Conservation (phyloP, 208 protist genomes). For the Trypanosoma theileri region DNA sequence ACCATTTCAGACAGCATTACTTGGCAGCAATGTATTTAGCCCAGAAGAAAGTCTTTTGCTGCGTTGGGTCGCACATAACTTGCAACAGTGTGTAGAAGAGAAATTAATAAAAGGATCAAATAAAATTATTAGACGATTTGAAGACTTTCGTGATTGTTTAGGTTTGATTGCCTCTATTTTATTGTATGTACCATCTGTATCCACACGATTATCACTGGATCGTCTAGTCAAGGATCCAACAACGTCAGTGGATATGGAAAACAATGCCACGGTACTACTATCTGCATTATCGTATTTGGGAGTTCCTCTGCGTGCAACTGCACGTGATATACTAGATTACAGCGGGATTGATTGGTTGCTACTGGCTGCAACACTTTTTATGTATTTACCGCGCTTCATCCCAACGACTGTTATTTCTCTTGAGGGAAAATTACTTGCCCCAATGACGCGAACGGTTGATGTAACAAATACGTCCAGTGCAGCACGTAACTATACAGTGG, state of each 20-base stretch:
- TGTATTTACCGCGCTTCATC: slow-evolving; percentile 80
- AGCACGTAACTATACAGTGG: slow-evolving; percentile 71
- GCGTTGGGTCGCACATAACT: slow-evolving; percentile 67
- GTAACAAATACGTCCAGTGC: slow-evolving; percentile 69
- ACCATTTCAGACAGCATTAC: slow-evolving; percentile 31
- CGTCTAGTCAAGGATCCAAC: slow-evolving; percentile 36
- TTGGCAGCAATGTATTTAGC: slow-evolving; percentile 87
- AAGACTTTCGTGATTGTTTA: slow-evolving; percentile 70
- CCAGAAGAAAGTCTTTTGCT: slow-evolving; percentile 82
- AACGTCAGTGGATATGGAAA: slow-evolving; percentile 41
- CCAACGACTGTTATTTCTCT: slow-evolving; percentile 68
- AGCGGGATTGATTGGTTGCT: slow-evolving; percentile 67
- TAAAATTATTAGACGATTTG: slow-evolving; percentile 49
- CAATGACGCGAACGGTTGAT: slow-evolving; percentile 72
- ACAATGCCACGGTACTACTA: slow-evolving; percentile 59
- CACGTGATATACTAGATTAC: slow-evolving; percentile 55
- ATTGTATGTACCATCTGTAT: slow-evolving; percentile 64
- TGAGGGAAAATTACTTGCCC: slow-evolving; percentile 74
- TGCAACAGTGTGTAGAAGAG: slow-evolving; percentile 22
- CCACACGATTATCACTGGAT: slow-evolving; percentile 30
- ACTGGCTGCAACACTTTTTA: slow-evolving; percentile 76
- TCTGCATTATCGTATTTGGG: slow-evolving; percentile 49
- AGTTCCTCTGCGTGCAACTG: slow-evolving; percentile 34
- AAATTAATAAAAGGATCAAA: slow-evolving; percentile 13
- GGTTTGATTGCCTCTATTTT: slow-evolving; percentile 66